Percentiles rank a stretch among this genome's conserved stretches.
Evolutionary conservation across 495 filamentous ascomycete species (phyloP).

Genomic region (Podospora sp.): DNA sequence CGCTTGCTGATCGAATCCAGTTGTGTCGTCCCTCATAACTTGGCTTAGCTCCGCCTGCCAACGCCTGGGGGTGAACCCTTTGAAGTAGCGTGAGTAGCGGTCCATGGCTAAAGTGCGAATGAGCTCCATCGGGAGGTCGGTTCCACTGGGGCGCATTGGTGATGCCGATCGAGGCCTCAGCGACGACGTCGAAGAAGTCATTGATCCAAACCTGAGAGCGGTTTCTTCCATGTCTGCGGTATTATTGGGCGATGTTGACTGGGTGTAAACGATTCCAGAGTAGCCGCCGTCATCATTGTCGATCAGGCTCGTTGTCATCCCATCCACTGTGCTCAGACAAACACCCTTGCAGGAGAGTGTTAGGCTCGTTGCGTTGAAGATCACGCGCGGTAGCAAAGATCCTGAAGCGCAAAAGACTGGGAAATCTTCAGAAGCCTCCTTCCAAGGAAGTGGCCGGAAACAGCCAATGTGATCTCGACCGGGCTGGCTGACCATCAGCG

Average conservation of each 20-base stretch:
- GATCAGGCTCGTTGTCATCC: conserved; percentile 7
- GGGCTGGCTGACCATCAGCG: conserved; percentile 16
- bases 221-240: background rate
- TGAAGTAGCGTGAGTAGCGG: background rate
- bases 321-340: background rate
- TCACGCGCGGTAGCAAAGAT: background rate
- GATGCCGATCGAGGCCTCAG: background rate
- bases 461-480: background rate
- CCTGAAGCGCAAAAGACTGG: background rate
- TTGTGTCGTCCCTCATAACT: background rate
- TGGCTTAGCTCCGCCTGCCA: background rate
- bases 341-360: background rate
- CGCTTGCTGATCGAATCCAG: background rate
- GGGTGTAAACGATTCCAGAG: background rate
- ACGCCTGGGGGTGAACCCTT: background rate
- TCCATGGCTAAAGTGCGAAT: background rate
- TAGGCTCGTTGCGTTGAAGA: background rate
- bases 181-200: background rate
- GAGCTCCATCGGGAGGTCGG: background rate
- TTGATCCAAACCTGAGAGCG: background rate
- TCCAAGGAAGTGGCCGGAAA: conserved; percentile 8
- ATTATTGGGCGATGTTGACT: conserved; percentile 4
- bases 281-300: background rate
- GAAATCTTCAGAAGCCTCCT: background rate
- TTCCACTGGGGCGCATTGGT: background rate